These are phyloP conservation scores for Fusarium robinianum DNA, from an alignment of 2,329 filamentous ascomycete genomes.

Conservation along the genomic window DNA sequence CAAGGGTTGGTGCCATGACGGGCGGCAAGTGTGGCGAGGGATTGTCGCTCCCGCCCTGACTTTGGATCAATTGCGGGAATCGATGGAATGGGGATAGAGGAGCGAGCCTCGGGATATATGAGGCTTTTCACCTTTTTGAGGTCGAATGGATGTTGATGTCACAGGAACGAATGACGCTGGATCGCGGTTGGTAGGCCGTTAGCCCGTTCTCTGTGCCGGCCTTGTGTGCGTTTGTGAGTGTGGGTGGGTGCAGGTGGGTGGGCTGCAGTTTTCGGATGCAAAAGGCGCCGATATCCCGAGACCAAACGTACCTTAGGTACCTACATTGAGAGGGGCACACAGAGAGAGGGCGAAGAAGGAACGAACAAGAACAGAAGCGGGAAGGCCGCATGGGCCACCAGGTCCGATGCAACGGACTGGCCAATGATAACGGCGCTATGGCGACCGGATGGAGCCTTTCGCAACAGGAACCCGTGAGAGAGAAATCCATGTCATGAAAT, in stretches of 20 bases:
- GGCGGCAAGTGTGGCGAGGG: constrained; percentile 19
- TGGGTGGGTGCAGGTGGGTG: no score
- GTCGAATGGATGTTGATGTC: constrained; percentile 36
- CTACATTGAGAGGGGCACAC: no score
- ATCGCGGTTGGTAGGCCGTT: constrained; percentile 28
- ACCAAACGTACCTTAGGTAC: no score
- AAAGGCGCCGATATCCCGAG: constrained; percentile 31
- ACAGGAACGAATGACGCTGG: constrained; percentile 32
- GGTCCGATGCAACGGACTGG: neutral
- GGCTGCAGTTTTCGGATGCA: constrained; percentile 26
- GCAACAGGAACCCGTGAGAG: neutral
- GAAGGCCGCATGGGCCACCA: constrained; percentile 2
- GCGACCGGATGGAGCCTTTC: neutral
- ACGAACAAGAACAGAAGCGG: constrained; percentile 5
- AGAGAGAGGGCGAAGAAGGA: neutral
- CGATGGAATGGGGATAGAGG: neutral
- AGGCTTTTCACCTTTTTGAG: constrained; percentile 23
- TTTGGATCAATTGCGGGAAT: constrained; percentile 4
- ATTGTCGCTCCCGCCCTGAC: constrained; percentile 23
- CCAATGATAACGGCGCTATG: constrained; percentile 16
- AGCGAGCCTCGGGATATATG: neutral
- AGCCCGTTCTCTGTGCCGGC: constrained; percentile 13
- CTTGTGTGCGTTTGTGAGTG: constrained; percentile 2
- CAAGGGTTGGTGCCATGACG: constrained; percentile 42
- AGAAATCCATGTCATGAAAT: constrained; percentile 1